Evolutionary conservation across 2,329 filamentous ascomycete genomes (phyloP).

Genomic region (Dendryphion nanum): DNA sequence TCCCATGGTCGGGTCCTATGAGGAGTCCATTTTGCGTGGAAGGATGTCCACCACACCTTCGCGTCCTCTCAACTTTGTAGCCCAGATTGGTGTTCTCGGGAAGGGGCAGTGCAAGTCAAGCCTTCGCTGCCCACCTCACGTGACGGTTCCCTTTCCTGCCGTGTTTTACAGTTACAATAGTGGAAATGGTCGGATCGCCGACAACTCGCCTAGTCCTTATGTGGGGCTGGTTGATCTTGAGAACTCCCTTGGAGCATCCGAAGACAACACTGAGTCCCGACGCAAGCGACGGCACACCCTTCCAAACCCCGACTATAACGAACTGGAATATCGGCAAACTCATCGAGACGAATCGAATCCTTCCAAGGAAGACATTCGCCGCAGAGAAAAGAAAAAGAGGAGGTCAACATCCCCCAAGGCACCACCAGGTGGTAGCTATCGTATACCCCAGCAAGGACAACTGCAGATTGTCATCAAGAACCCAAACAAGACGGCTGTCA

Average conservation of each 20-base stretch:
- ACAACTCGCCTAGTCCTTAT: conserved; percentile 92
- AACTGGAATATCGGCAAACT: conserved; percentile 18
- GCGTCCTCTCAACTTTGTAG: conserved; percentile 86
- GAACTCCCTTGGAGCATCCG: conserved; percentile 63
- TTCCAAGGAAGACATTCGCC: conserved; percentile 39
- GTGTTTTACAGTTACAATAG: conserved; percentile 92
- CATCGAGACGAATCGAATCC: conserved; percentile 5
- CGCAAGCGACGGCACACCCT: conserved; percentile 38
- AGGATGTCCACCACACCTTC: conserved; percentile 97
- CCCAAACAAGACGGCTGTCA: conserved; percentile 96
- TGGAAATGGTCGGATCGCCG: conserved; percentile 64
- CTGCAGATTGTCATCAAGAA: conserved; percentile 98
- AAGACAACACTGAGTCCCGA: conserved; percentile 43
- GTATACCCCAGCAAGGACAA: conserved; percentile 90
- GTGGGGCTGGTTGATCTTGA: conserved; percentile 92
- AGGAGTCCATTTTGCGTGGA: conserved; percentile 91
- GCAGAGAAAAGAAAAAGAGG: conserved; percentile 58
- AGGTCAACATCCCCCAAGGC: conserved; percentile 58
- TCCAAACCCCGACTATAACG: conserved; percentile 22
- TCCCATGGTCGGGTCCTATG: conserved; percentile 96
- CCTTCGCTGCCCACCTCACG: conserved; percentile 83
- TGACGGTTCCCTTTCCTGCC: conserved; percentile 85
- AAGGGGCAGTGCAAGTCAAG: conserved; percentile 84
- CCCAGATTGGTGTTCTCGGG: conserved; percentile 91
- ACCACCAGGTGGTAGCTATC: conserved; percentile 84